phyloP scores from a whole-genome alignment of 1,139 yeast genomes.

The Blastobotrys serpentis region DNA sequence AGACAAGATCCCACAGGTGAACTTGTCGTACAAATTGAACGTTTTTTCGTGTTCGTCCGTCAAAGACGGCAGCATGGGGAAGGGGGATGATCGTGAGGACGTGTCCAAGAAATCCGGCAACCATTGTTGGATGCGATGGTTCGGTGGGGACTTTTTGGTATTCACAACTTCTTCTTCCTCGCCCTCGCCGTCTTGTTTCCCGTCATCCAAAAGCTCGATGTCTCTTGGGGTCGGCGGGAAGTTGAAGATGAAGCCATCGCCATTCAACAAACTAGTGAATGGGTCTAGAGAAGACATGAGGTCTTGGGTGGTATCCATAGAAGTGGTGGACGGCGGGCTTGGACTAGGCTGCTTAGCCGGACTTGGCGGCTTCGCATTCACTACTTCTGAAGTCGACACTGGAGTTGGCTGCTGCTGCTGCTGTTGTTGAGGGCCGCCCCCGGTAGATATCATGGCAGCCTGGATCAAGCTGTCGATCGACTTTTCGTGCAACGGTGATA shows the following conservation, averaged over 20 bases:
- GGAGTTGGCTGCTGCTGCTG: background rate
- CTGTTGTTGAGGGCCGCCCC: background rate
- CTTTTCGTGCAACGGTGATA: conserved; percentile 10
- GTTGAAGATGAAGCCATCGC: conserved; percentile 9
- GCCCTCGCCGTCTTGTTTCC: background rate
- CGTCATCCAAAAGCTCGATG: conserved; percentile 6
- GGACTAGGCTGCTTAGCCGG: background rate
- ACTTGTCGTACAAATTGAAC: conserved; percentile 32
- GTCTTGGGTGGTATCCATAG: background rate
- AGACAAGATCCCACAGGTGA: conserved; percentile 58
- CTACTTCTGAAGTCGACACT: background rate
- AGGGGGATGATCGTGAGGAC: conserved; percentile 9
- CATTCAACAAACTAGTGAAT: conserved; percentile 13
- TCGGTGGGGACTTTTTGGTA: background rate
- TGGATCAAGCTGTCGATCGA: conserved; percentile 16
- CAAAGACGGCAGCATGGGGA: conserved; percentile 14
- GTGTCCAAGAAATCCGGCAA: conserved; percentile 10
- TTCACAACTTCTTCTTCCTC: background rate
- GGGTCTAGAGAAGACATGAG: background rate
- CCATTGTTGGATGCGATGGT: conserved; percentile 10
- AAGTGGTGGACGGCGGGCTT: background rate
- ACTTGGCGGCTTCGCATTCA: background rate
- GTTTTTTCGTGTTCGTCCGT: conserved; percentile 29
- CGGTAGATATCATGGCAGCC: conserved; percentile 13
- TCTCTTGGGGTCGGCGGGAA: conserved; percentile 16